A percentile compares a stretch with the other conserved stretches of the same genome.
These are phyloP conservation scores for Wickerhamiella musiphila DNA, from an alignment of 805 yeast genomes.

Conservation along the genomic window DNA sequence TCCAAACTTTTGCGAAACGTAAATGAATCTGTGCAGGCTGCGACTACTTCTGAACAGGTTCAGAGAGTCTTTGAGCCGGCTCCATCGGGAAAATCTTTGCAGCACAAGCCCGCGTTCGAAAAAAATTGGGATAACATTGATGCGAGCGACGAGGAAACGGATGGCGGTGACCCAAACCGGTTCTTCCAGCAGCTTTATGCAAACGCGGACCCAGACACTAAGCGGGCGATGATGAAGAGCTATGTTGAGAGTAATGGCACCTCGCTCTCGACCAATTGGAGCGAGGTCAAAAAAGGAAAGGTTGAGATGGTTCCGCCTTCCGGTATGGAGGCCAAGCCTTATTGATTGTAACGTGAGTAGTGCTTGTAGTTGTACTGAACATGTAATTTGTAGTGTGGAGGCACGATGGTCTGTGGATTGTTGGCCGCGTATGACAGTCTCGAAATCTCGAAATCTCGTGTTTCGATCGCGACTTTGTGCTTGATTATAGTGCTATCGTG, in stretches of 20 bases:
- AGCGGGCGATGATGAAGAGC: conserved; percentile 93
- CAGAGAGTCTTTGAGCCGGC: too few relatives aligned
- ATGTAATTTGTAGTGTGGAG: too few relatives aligned
- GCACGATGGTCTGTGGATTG: too few relatives aligned
- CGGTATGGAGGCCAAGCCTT: conserved; percentile 44
- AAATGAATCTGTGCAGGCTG: too few relatives aligned
- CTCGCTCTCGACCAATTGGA: conserved; percentile 85
- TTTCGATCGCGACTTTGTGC: too few relatives aligned
- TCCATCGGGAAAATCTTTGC: conserved; percentile 54
- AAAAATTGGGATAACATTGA: conserved; percentile 50
- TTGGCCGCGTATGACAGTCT: too few relatives aligned
- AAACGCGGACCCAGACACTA: conserved; percentile 73
- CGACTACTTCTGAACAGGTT: not conserved
- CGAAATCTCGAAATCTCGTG: too few relatives aligned
- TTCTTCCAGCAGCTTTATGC: conserved; percentile 63
- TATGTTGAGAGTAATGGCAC: conserved; percentile 90
- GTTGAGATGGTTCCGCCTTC: conserved; percentile 62
- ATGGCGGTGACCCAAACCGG: conserved; percentile 29
- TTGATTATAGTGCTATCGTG: too few relatives aligned
- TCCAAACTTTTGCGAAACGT: conserved; percentile 20
- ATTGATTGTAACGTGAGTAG: too few relatives aligned
- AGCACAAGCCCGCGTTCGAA: conserved; percentile 45
- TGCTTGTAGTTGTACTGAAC: too few relatives aligned
- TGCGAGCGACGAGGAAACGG: conserved; percentile 29
- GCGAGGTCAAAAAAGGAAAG: conserved; percentile 48